Percentiles rank a stretch among this genome's conserved stretches.
Conservation (phyloP, 2,329 filamentous ascomycete genomes). For the Cryphonectria parasitica region DNA sequence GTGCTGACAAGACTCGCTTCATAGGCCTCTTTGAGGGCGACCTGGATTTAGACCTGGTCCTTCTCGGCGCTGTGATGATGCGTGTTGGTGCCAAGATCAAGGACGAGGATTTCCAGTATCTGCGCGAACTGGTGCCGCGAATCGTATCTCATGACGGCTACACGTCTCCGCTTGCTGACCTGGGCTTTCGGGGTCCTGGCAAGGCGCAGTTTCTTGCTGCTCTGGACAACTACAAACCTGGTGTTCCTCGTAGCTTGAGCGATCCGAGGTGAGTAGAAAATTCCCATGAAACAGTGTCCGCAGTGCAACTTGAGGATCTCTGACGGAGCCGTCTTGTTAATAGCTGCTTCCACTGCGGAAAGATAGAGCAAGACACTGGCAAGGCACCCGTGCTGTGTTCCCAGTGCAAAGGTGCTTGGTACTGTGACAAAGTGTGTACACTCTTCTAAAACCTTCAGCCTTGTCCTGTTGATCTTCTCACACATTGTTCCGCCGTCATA, state of each 20-base stretch:
- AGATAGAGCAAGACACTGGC: constrained; percentile 28
- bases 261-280: constrained; percentile 26
- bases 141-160: constrained; percentile 22
- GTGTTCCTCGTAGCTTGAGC: constrained; percentile 29
- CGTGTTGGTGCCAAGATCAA: constrained; percentile 32
- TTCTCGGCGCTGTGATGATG: constrained; percentile 35
- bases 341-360: constrained; percentile 35
- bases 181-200: constrained; percentile 31
- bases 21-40: constrained; percentile 28
- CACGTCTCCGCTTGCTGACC: constrained; percentile 8
- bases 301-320: not conserved
- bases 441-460: not conserved
- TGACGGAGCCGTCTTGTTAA: not conserved
- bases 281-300: not conserved
- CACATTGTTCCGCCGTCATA: not conserved
- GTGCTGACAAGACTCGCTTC: not conserved
- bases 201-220: constrained; percentile 33
- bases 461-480: not conserved
- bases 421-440: constrained; percentile 30
- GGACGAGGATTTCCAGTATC: constrained; percentile 30
- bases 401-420: constrained; percentile 29
- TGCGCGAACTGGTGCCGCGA: constrained; percentile 27
- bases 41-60: constrained; percentile 25
- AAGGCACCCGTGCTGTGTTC: constrained; percentile 24
- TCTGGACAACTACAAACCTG: constrained; percentile 32